Evolutionary conservation across 2,329 filamentous ascomycete species (phyloP).

Genomic region (Neonectria magnoliae): DNA sequence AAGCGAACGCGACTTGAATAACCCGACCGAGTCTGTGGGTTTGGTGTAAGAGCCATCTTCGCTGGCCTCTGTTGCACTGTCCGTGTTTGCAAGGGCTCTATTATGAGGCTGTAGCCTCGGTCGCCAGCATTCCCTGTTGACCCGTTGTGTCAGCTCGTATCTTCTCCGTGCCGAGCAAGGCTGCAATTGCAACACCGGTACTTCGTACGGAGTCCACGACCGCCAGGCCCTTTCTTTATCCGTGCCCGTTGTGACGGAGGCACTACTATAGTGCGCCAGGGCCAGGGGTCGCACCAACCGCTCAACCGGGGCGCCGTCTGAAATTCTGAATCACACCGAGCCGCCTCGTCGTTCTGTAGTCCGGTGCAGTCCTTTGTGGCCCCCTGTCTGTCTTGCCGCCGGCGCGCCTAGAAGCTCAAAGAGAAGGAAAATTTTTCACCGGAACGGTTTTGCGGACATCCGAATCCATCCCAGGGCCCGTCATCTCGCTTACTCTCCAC

Average conservation of each 20-base stretch:
- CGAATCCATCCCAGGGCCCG: slow-evolving; percentile 41
- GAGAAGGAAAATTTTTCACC: slow-evolving; percentile 46
- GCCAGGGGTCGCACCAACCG: slow-evolving; percentile 37
- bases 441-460: slow-evolving; percentile 41
- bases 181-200: not conserved
- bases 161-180: slow-evolving; percentile 29
- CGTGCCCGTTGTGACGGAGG: slow-evolving; percentile 11
- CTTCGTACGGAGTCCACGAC: not conserved
- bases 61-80: slow-evolving; percentile 38
- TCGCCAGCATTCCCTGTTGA: slow-evolving; percentile 27
- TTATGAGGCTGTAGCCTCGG: slow-evolving; percentile 23
- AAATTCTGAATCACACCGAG: slow-evolving; percentile 43
- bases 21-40: not conserved
- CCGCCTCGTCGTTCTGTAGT: slow-evolving; percentile 22
- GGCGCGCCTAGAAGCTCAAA: slow-evolving; percentile 44
- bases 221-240: slow-evolving; percentile 15
- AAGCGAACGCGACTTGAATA: slow-evolving; percentile 21
- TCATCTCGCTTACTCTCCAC: slow-evolving; percentile 51
- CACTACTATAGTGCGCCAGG: slow-evolving; percentile 7
- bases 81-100: slow-evolving; percentile 29
- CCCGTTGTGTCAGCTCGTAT: slow-evolving; percentile 43
- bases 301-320: slow-evolving; percentile 33
- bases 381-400: slow-evolving; percentile 43
- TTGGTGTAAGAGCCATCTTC: slow-evolving; percentile 19
- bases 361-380: slow-evolving; percentile 4